phyloP scores from a whole-genome alignment of 1,284 basidiomycete species.

The Rhodofomes roseus region DNA sequence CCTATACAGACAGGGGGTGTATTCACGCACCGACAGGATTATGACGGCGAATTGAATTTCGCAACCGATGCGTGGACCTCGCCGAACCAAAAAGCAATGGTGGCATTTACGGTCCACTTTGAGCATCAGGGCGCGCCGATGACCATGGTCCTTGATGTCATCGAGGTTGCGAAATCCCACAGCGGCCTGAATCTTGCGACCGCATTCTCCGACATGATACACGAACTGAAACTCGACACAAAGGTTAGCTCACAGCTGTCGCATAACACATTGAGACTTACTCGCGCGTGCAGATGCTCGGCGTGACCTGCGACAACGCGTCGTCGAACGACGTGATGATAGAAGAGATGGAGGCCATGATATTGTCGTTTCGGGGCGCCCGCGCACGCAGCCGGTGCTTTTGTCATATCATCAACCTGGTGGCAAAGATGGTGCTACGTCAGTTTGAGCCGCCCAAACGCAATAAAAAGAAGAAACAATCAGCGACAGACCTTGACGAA shows the following conservation, averaged over 20 bases:
- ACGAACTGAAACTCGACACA: slow-evolving; percentile 12
- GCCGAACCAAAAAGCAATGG: background rate
- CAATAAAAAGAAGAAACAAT: background rate
- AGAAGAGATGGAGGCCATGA: slow-evolving; percentile 9
- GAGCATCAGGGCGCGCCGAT: background rate
- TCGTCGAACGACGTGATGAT: slow-evolving; percentile 26
- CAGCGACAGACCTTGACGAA: too few relatives aligned
- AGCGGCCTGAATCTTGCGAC: slow-evolving; percentile 13
- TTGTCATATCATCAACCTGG: slow-evolving; percentile 30
- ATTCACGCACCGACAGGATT: too few relatives aligned
- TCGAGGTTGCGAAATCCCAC: slow-evolving; percentile 11
- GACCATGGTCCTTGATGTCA: background rate
- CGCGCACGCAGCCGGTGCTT: slow-evolving; percentile 23
- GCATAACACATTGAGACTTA: background rate
- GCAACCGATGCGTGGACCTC: background rate
- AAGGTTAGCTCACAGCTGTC: too few relatives aligned
- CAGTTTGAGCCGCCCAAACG: slow-evolving; percentile 13
- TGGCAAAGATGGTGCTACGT: slow-evolving; percentile 18
- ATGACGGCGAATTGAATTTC: background rate
- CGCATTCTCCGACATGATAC: slow-evolving; percentile 10
- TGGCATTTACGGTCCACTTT: background rate
- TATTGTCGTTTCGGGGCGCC: slow-evolving; percentile 9
- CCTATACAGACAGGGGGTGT: too few relatives aligned
- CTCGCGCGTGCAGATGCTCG: slow-evolving; percentile 16
- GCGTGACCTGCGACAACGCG: slow-evolving; percentile 28